Percentiles rank a stretch among this genome's conserved stretches.
Evolutionary conservation across 768 basidiomycete genomes (phyloP).

Genomic region (Cystobasidium ongulense): DNA sequence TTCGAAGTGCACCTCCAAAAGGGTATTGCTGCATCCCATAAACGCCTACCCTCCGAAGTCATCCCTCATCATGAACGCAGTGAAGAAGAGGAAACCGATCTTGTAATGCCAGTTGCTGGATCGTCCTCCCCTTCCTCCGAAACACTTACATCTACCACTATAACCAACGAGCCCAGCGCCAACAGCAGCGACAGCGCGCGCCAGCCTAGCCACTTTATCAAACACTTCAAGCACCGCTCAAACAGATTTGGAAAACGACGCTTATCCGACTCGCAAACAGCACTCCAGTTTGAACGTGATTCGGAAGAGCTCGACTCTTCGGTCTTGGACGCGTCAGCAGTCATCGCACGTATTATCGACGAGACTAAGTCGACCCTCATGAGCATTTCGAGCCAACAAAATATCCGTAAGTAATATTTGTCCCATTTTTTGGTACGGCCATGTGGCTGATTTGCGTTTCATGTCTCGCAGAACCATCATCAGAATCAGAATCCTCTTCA

Average conservation of each 20-base stretch:
- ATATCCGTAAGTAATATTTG: neutral
- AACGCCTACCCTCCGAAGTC: conserved; percentile 23
- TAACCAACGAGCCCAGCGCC: too few species aligned
- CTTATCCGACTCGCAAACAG: neutral
- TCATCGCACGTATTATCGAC: conserved; percentile 1
- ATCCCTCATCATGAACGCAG: conserved; percentile 23
- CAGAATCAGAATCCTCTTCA: neutral
- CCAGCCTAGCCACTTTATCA: conserved; percentile 28
- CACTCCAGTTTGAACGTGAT: conserved; percentile 3
- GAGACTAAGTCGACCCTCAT: neutral
- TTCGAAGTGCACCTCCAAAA: conserved; percentile 27
- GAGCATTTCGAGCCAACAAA: neutral
- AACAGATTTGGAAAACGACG: neutral
- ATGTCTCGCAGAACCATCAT: neutral
- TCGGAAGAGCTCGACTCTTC: neutral
- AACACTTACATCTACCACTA: neutral
- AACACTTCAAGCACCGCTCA: conserved; percentile 25
- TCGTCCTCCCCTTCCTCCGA: neutral
- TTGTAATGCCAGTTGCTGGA: conserved; percentile 1
- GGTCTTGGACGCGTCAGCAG: neutral
- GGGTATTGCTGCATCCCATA: conserved; percentile 7
- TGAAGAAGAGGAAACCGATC: conserved; percentile 7
- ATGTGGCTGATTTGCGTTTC: neutral
- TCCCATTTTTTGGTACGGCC: neutral
- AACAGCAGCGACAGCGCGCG: neutral